These are phyloP conservation scores for Camelina hispida DNA, from an alignment of 345 rosid species.

Conservation along the genomic window DNA sequence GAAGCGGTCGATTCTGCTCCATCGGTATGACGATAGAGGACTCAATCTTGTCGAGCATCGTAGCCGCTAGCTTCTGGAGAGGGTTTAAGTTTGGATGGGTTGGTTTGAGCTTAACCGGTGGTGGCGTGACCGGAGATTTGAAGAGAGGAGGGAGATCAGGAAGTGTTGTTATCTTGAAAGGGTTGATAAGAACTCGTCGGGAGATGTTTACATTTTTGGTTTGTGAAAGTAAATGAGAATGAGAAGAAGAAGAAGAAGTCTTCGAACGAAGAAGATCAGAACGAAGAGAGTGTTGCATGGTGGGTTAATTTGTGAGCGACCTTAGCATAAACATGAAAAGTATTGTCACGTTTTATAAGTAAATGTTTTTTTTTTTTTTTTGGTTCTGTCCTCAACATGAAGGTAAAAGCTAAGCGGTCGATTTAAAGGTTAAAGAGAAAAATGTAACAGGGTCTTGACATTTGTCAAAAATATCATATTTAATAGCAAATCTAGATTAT, in stretches of 20 bases:
- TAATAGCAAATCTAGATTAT: background rate
- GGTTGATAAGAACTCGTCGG: slow-evolving; percentile 20
- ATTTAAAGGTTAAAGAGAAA: background rate
- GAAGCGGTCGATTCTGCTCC: slow-evolving; percentile 35
- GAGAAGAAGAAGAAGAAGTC: slow-evolving; percentile 8
- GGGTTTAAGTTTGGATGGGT: slow-evolving; percentile 54
- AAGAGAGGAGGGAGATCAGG: slow-evolving; percentile 31
- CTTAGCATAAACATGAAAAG: background rate
- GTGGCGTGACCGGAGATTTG: slow-evolving; percentile 30
- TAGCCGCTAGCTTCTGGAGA: slow-evolving; percentile 59
- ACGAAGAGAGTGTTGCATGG: slow-evolving; percentile 44
- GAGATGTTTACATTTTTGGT: slow-evolving; percentile 13
- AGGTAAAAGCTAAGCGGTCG: slow-evolving; percentile 2
- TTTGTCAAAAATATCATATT: slow-evolving; percentile 20
- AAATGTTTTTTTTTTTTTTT: background rate
- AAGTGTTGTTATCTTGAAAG: slow-evolving; percentile 27
- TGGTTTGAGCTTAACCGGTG: slow-evolving; percentile 27
- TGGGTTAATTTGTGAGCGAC: background rate
- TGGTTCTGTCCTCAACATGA: background rate
- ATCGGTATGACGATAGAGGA: slow-evolving; percentile 54
- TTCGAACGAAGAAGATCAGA: slow-evolving; percentile 24
- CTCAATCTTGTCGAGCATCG: slow-evolving; percentile 63
- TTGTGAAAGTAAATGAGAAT: slow-evolving; percentile 12
- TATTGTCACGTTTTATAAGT: slow-evolving; percentile 33
- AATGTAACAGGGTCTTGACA: background rate